Conservation (phyloP, 345 rosid genomes). For the Acer negundo region DNA sequence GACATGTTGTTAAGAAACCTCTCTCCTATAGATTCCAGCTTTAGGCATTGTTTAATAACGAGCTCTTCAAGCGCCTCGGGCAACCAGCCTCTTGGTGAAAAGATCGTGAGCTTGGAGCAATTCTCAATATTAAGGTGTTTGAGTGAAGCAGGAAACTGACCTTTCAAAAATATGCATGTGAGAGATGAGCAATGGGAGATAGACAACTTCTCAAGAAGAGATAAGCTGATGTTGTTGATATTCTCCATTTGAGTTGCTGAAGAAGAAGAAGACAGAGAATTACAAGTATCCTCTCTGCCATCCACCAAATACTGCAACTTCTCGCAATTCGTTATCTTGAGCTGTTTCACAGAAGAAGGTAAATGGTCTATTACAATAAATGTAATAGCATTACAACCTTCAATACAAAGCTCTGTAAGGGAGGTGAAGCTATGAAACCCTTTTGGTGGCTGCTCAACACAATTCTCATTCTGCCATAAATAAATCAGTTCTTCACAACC, state of each 20-base stretch:
- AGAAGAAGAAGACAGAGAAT: neutral
- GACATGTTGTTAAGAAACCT: neutral
- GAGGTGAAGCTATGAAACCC: neutral
- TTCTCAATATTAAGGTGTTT: neutral
- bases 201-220: neutral
- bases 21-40: neutral
- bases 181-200: neutral
- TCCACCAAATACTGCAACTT: neutral
- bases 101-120: constrained; percentile 18
- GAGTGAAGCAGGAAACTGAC: neutral
- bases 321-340: neutral
- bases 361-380: neutral
- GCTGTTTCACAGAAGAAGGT: neutral
- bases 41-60: rapidly evolving
- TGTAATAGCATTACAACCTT: neutral
- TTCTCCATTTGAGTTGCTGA: neutral
- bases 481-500: neutral
- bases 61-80: neutral
- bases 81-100: neutral
- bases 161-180: too few relatives aligned
- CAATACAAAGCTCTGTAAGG: neutral
- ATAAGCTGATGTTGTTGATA: too few relatives aligned
- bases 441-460: neutral
- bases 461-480: neutral
- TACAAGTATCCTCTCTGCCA: neutral